Conservation (phyloP, 495 filamentous ascomycete genomes). For the Cairneyella variabilis region DNA sequence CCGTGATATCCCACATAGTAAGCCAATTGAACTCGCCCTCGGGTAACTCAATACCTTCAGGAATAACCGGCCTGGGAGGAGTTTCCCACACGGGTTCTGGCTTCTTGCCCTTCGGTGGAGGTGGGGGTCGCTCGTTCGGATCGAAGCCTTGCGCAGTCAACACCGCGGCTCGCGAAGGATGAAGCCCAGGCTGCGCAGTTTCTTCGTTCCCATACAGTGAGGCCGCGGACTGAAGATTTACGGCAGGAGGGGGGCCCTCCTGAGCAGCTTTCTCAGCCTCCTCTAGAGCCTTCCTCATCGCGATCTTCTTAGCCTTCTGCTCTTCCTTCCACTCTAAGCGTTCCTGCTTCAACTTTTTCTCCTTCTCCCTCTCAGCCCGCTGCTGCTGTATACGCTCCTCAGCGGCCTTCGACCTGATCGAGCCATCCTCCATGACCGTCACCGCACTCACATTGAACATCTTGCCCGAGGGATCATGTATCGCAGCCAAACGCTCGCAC, state of each 20-base stretch:
- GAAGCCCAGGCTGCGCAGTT: conserved; percentile 17
- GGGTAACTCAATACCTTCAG: conserved; percentile 26
- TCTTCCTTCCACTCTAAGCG: not conserved
- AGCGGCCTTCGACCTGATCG: conserved; percentile 24
- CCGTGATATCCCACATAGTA: conserved; percentile 31
- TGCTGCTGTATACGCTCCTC: conserved; percentile 14
- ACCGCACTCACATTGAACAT: conserved; percentile 35
- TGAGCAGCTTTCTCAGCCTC: conserved; percentile 14
- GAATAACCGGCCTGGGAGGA: conserved; percentile 26
- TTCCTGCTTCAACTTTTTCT: not conserved
- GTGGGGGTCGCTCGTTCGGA: no score
- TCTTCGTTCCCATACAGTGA: not conserved
- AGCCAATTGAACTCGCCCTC: conserved; percentile 34
- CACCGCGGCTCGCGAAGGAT: not conserved
- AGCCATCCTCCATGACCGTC: conserved; percentile 28
- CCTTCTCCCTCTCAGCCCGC: no score
- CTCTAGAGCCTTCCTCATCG: conserved; percentile 21
- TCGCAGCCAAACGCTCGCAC: conserved; percentile 28
- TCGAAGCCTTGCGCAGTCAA: not conserved
- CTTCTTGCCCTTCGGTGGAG: not conserved
- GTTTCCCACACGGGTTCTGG: not conserved
- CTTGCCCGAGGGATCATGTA: conserved; percentile 30
- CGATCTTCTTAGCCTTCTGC: not conserved
- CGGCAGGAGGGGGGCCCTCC: not conserved
- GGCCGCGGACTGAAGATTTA: not conserved